Base-by-base conservation (phyloP, 805 yeast species). In the Candida railenensis region DNA sequence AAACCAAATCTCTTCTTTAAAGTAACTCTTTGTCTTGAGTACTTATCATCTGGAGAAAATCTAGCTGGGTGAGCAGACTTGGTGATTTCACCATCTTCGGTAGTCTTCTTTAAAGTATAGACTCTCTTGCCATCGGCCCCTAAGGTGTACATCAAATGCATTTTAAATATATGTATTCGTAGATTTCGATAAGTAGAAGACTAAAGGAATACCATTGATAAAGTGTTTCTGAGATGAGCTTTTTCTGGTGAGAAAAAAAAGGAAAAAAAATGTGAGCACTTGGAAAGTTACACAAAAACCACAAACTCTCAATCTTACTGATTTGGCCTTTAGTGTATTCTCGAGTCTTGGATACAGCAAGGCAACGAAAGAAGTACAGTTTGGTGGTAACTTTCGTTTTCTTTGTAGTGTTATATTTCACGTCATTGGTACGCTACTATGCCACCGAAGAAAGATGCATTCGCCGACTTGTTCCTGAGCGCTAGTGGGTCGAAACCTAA, bases 1-100 rank as follows among this genome's bases (percentile, higher is more conserved):
- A 94, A 67, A 57, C 85, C 84, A 67, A 73, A 92, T 77, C 99
- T 86, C 80, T 89, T 94, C 84, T 94, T 94, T 66, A 94, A 80
- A 48, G 98, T 92, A 43, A 94, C 97, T 81, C 99, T 89, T 74
- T 94, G 98, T 78, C 97, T 87, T 41, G 99, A 94, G 78, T 89
- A 92, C 76, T 94, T 94, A 81, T 94, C 99, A 69, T 94, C 99
- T 58, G 99, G 99, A 30, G 99, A 94, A 71, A 94, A 94, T 74
- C 99, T 86, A 45, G 99, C 99, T 52, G 99, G 99, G 71, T 94
- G 99, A 37, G 99, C 99, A 56, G 96, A 87, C 77, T 90, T 89
- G 65, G 99, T 95, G 76, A 92, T 90, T 69, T 90, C 96, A 52
- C 99, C 98, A 5, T 76, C 71, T 51, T 78, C 90, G 47, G 95